Base-by-base conservation (phyloP, 768 basidiomycete species). In the Myochromella boudieri region DNA sequence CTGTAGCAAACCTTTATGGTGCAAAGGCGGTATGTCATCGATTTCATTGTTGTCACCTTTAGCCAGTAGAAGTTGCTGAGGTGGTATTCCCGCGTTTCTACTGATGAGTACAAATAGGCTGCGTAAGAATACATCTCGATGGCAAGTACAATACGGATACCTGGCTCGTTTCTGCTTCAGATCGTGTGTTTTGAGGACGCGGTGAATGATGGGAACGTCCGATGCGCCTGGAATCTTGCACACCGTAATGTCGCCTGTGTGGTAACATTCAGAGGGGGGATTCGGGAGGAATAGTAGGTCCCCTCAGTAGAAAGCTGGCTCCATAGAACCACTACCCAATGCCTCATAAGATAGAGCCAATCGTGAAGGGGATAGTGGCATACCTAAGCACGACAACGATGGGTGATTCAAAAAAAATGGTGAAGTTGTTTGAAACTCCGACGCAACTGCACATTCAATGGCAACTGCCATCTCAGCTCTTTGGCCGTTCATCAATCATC, bases 341-440 rank as follows among this genome's bases (percentile, higher is more conserved):
- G 27, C 26, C 32, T 25, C 48, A 29, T 18, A 10, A 36, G 26
- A 22, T 9, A 20, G 48, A 24, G 25, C 2, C 31, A 17, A 9
- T 31, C 15, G 34, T 14, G 20, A 7, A 12, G 26, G n/a, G n/a
- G n/a, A 15, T 39, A 20, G 61, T 80, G 54, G n/a, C n/a, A n/a
- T 32, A 90, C 95, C 93, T 97, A 15, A 98, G 74, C 1, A 97
- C 95, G 39, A 98, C 95, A 5, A 97, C 95, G 24, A 98, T 95
- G 0, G 95, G 95, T 1, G 89, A 91, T 66, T 95, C 95, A 1
- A 92, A 90, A 67, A n/a, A n/a, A n/a, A n/a, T n/a, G n/a, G n/a
- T n/a, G n/a, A n/a, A n/a, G n/a, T n/a, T n/a, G n/a, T n/a, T n/a
- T n/a, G n/a, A n/a, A n/a, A n/a, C n/a, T n/a, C n/a, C n/a, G n/a